Evolutionary conservation across 768 basidiomycete species (phyloP), one percentile per base, ranked within the genome.

Genomic region (Gloeopeniophorella convolvens): DNA sequence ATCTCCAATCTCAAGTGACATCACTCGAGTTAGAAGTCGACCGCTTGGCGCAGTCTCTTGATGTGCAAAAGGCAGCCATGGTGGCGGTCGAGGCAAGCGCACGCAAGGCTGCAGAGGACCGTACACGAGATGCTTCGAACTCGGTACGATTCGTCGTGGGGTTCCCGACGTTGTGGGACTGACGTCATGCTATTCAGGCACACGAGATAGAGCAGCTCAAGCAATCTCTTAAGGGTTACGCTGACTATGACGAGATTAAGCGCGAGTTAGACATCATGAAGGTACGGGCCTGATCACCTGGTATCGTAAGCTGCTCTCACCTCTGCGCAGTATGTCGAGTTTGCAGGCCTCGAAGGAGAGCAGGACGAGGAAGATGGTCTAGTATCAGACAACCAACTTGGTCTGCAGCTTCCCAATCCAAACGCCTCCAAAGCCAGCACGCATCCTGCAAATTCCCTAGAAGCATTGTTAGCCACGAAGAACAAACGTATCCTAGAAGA

Each of bases 241-340:
- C 66, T 13, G 92, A 99, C 66, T 98, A 99, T 60, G 95, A 98
- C 61, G 94, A 98, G 69, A 82, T 98, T 62, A 98, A 98, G 71
- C 84, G 96, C 23, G 96, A 99, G 65, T 75, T 99, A 24, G 93
- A 93, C 62, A 98, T 99, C 57, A 89, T 98, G 90, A 97, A 99
- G 81, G 96, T 89, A 42, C 39, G 69, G 62, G 5, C 21, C 32
- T 16, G 3, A 36, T 35, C 3, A 20, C 0, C 21, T 37, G 23
- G 21, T 12, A 18, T 41, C 21, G 16, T 24, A 27, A 31, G 10
- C n/a, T 43, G 33, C 39, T 42, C 18, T 35, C 27, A 42, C 8
- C 28, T 11, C 32, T 50, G 34, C 28, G 27, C 59, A 98, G 96
- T 97, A 85, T 59, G 94, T 99, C 50, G 95, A 98, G 63, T 98